Conservation (phyloP, 305 asterid species). For the Solanum chacoense region DNA sequence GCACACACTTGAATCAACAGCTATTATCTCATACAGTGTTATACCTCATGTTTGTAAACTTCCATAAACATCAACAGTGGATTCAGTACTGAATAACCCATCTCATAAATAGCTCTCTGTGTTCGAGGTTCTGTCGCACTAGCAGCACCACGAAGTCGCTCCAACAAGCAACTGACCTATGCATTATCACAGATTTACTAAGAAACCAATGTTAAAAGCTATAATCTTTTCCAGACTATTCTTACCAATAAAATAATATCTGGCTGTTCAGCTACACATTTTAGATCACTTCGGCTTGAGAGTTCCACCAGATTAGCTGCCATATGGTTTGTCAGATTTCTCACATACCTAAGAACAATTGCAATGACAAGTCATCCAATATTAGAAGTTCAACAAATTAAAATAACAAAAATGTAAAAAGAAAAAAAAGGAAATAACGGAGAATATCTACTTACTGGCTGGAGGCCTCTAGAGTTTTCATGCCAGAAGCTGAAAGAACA, state of each 20-base stretch:
- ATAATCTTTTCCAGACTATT: background rate
- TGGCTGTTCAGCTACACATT: slow-evolving; percentile 73
- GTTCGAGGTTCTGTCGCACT: slow-evolving; percentile 83
- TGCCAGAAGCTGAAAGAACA: slow-evolving; percentile 65
- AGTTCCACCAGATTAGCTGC: slow-evolving; percentile 58
- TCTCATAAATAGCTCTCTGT: slow-evolving; percentile 80
- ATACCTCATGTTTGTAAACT: slow-evolving; percentile 83
- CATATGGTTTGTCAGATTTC: slow-evolving; percentile 61
- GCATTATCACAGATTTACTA: slow-evolving; percentile 9
- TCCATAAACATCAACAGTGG: slow-evolving; percentile 69
- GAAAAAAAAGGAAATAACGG: background rate
- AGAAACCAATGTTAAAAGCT: background rate
- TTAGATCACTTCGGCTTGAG: slow-evolving; percentile 64
- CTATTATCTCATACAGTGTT: background rate
- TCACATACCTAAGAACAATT: slow-evolving; percentile 47
- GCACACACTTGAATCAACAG: slow-evolving; percentile 8
- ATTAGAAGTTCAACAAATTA: slow-evolving; percentile 8
- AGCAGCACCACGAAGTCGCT: slow-evolving; percentile 98
- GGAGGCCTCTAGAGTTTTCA: slow-evolving; percentile 47
- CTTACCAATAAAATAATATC: slow-evolving; percentile 70
- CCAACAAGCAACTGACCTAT: slow-evolving; percentile 87
- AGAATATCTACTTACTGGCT: slow-evolving; percentile 45
- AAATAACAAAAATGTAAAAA: slow-evolving; percentile 1
- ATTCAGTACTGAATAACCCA: slow-evolving; percentile 67
- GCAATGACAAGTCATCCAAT: slow-evolving; percentile 8